Percentiles rank a stretch among this genome's conserved stretches.
These are phyloP conservation scores for Phytophthora tentaculata DNA, from an alignment of 352 stramenopile genomes.

Conservation along the genomic window DNA sequence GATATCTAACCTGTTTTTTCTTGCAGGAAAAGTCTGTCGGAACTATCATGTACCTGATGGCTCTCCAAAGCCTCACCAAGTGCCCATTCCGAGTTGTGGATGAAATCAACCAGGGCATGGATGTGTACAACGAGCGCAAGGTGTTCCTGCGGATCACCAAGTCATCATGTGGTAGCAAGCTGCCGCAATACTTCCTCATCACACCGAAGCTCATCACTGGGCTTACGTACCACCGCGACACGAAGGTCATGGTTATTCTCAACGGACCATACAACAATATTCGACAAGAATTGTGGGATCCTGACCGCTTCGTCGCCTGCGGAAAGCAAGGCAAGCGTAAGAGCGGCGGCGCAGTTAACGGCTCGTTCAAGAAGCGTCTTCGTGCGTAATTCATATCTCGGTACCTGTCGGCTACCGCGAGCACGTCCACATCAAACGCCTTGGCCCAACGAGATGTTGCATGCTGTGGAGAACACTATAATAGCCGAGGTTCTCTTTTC, in stretches of 20 bases:
- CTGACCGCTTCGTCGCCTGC: slow-evolving; percentile 54
- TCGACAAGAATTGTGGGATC: slow-evolving; percentile 76
- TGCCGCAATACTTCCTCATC: slow-evolving; percentile 91
- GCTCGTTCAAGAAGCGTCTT: slow-evolving; percentile 37
- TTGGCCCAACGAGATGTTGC: slow-evolving; percentile 8
- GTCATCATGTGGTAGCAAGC: slow-evolving; percentile 84
- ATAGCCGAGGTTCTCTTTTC: slow-evolving; percentile 29
- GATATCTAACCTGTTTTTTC: not conserved
- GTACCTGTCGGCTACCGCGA: slow-evolving; percentile 3
- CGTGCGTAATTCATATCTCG: slow-evolving; percentile 26
- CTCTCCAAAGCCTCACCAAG: slow-evolving; percentile 86
- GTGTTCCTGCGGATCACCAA: slow-evolving; percentile 90
- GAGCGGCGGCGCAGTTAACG: slow-evolving; percentile 5
- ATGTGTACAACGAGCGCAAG: slow-evolving; percentile 91
- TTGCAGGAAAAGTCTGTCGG: slow-evolving; percentile 88
- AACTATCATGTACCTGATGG: slow-evolving; percentile 94
- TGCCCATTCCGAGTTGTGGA: slow-evolving; percentile 90
- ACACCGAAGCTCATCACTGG: slow-evolving; percentile 90
- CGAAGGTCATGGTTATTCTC: slow-evolving; percentile 88
- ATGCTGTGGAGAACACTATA: slow-evolving; percentile 23
- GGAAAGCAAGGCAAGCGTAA: slow-evolving; percentile 49
- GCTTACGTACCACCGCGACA: slow-evolving; percentile 85
- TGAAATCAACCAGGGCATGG: slow-evolving; percentile 92
- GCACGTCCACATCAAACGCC: not conserved
- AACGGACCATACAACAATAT: slow-evolving; percentile 89